A percentile compares a stretch with the other conserved stretches of the same genome.
Conservation (phyloP, 2,329 filamentous ascomycete genomes). For the Xylaria sp. region DNA sequence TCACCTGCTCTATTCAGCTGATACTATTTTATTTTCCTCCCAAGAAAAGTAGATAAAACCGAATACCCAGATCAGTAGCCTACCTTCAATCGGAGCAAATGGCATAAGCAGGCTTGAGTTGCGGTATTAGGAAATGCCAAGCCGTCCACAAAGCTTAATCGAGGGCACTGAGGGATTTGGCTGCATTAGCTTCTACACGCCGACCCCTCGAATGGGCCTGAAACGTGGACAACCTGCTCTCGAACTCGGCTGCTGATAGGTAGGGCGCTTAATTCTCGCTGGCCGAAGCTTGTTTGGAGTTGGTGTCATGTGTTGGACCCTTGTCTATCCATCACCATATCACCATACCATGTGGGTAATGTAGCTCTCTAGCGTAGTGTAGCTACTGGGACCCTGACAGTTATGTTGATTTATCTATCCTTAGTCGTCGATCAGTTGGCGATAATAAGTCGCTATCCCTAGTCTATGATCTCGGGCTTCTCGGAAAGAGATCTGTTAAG, state of each 20-base stretch:
- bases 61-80: neutral
- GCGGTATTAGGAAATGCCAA: slow-evolving; percentile 29
- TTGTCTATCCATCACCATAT: neutral
- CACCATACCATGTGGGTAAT: neutral
- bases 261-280: slow-evolving; percentile 13
- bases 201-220: slow-evolving; percentile 17
- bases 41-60: neutral
- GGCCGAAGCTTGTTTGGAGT: slow-evolving; percentile 7
- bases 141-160: slow-evolving; percentile 25
- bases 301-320: neutral
- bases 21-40: neutral
- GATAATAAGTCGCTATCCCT: neutral
- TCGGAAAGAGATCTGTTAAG: neutral
- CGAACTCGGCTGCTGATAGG: slow-evolving; percentile 11
- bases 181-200: slow-evolving; percentile 16
- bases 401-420: neutral
- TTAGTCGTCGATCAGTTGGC: neutral
- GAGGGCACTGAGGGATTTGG: slow-evolving; percentile 15
- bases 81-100: slow-evolving; percentile 4
- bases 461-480: neutral
- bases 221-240: slow-evolving; percentile 17
- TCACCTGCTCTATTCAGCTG: slow-evolving; percentile 7
- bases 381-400: slow-evolving; percentile 9
- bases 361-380: too few relatives aligned
- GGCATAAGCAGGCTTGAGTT: slow-evolving; percentile 8